Percentiles rank a stretch among this genome's conserved stretches.
Evolutionary conservation across 129 eudicot genomes (phyloP).

Genomic region (Saussurea involucrata): DNA sequence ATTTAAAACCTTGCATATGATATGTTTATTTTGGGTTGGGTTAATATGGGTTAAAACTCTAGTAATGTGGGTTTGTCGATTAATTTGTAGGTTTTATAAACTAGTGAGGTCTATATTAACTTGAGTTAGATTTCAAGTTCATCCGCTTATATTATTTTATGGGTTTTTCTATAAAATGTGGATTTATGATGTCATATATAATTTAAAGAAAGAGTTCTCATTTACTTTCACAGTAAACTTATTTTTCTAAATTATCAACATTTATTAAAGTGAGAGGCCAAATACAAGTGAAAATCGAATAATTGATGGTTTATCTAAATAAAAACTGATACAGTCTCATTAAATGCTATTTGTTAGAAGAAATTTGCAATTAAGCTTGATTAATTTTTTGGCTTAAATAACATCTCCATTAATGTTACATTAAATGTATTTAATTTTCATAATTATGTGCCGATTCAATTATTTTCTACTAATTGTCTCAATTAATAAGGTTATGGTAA

Average conservation of each 20-base stretch:
- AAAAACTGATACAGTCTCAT: constrained; percentile 3
- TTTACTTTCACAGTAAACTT: background rate
- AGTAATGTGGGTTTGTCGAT: too few species aligned
- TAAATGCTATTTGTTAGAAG: constrained; percentile 1
- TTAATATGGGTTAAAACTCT: too few species aligned
- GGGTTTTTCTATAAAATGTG: background rate
- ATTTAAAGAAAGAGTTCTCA: background rate
- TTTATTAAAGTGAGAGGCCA: background rate
- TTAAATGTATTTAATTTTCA: background rate
- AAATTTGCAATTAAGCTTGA: background rate
- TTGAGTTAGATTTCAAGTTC: background rate
- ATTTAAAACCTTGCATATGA: too few species aligned
- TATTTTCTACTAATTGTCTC: constrained; percentile 12
- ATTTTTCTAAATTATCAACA: background rate
- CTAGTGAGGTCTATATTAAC: too few species aligned
- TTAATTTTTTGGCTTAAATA: constrained; percentile 3
- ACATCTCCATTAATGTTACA: constrained; percentile 11
- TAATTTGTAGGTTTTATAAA: too few species aligned
- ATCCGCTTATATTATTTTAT: background rate
- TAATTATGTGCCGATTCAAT: background rate
- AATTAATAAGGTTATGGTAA: background rate
- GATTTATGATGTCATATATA: background rate
- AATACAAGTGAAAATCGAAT: background rate
- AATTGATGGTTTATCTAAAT: background rate
- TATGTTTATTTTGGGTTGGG: too few species aligned